A percentile compares a stretch with the other conserved stretches of the same genome.
These are phyloP conservation scores for Saururus chinensis DNA, from an alignment of 164 flowering plant species.

Conservation along the genomic window DNA sequence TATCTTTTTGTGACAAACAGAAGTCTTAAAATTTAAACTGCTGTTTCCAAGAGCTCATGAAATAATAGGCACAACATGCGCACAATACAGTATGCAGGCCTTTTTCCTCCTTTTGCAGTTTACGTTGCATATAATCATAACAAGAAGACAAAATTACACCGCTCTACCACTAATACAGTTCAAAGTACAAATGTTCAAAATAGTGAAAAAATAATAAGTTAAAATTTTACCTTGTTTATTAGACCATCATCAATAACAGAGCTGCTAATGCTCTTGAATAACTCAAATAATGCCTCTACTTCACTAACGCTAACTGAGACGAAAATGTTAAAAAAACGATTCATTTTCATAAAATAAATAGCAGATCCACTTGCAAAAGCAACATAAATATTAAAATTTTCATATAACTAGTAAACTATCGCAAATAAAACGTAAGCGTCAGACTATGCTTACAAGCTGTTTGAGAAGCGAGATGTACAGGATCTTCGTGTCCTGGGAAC, in stretches of 20 bases:
- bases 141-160: no score
- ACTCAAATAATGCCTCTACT: conserved; percentile 66
- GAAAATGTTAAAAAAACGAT: neutral
- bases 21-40: no score
- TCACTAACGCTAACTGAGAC: conserved; percentile 57
- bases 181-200: neutral
- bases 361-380: neutral
- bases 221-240: conserved; percentile 41
- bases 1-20: no score
- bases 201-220: no score
- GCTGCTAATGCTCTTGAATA: conserved; percentile 60
- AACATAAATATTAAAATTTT: neutral
- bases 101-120: no score
- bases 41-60: no score
- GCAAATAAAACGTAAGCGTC: neutral
- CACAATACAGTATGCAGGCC: no score
- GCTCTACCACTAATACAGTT: neutral
- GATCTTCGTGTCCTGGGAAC: conserved; percentile 74
- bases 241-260: conserved; percentile 65
- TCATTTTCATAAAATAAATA: neutral
- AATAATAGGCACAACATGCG: no score
- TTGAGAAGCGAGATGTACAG: conserved; percentile 69
- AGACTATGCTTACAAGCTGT: conserved; percentile 76
- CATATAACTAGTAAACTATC: no score
- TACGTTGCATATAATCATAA: no score